Evolutionary conservation across 495 filamentous ascomycete genomes (phyloP).

Genomic region (Penicillium parvum): DNA sequence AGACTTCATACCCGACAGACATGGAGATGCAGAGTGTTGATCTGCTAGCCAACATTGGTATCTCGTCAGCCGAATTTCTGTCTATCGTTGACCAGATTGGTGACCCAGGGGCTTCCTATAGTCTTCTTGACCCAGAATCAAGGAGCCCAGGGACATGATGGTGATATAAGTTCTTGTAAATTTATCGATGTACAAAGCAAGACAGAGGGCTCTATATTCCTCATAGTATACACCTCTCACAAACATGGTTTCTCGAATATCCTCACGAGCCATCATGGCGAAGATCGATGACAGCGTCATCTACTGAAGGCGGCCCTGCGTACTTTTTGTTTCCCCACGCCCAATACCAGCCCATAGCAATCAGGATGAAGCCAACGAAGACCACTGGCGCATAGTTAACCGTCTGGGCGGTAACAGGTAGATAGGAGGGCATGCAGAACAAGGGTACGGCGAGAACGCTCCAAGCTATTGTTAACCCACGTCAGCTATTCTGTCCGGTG

Average conservation of each 20-base stretch:
- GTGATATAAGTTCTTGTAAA: too few relatives aligned
- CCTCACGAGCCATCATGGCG: neutral
- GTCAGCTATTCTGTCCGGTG: neutral
- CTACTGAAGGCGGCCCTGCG: slow-evolving; percentile 16
- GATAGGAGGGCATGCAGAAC: slow-evolving; percentile 39
- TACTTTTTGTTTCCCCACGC: slow-evolving; percentile 46
- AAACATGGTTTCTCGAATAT: neutral
- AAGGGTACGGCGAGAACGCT: slow-evolving; percentile 51
- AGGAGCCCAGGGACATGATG: too few relatives aligned
- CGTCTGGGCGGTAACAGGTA: slow-evolving; percentile 33
- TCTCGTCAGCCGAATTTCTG: too few relatives aligned
- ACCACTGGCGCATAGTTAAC: slow-evolving; percentile 55
- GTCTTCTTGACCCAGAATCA: too few relatives aligned
- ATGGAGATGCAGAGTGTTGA: too few relatives aligned
- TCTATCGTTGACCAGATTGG: too few relatives aligned
- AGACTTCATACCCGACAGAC: too few relatives aligned
- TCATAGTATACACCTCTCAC: neutral
- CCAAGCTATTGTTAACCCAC: slow-evolving; percentile 40
- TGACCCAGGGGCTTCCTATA: too few relatives aligned
- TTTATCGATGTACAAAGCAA: too few relatives aligned
- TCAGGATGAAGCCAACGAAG: slow-evolving; percentile 49
- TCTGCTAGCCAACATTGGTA: too few relatives aligned
- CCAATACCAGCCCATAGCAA: slow-evolving; percentile 55
- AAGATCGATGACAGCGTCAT: slow-evolving; percentile 13
- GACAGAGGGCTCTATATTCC: too few relatives aligned